Conservation (phyloP, 1,284 basidiomycete genomes). For the Fomitiporia mediterranea region DNA sequence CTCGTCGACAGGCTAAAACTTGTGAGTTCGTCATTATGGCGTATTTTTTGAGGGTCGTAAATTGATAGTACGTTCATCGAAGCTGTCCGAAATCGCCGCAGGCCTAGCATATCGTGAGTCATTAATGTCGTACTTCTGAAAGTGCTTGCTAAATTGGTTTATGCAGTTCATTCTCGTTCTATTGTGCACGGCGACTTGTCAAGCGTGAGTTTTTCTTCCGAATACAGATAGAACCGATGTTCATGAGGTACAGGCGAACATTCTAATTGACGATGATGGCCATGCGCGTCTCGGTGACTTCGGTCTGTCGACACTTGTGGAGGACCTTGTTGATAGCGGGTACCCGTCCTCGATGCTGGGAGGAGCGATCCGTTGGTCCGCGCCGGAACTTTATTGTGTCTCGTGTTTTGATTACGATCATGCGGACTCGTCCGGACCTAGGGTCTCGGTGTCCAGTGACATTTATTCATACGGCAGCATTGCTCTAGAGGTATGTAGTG, state of each 20-base stretch:
- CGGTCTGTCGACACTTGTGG: slow-evolving; percentile 34
- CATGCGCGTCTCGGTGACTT: slow-evolving; percentile 33
- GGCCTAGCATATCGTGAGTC: slow-evolving; percentile 13
- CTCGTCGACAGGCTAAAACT: slow-evolving; percentile 22
- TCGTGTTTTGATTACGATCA: slow-evolving; percentile 20
- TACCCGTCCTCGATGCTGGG: slow-evolving; percentile 31
- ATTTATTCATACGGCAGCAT: slow-evolving; percentile 30
- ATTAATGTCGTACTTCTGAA: not conserved
- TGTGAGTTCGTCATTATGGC: slow-evolving; percentile 18
- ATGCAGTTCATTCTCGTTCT: slow-evolving; percentile 15
- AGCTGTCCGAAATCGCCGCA: slow-evolving; percentile 12
- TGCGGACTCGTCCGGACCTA: slow-evolving; percentile 21
- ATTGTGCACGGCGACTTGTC: slow-evolving; percentile 18
- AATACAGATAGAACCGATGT: not conserved
- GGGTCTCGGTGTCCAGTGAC: slow-evolving; percentile 24
- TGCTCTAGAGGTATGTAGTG: slow-evolving; percentile 25
- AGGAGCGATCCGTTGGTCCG: slow-evolving; percentile 31
- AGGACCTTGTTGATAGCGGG: slow-evolving; percentile 30
- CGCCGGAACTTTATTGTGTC: slow-evolving; percentile 28
- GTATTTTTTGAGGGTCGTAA: not conserved
- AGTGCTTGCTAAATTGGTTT: not conserved
- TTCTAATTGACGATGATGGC: slow-evolving; percentile 30
- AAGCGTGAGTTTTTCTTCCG: slow-evolving; percentile 4
- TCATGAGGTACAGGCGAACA: slow-evolving; percentile 24
- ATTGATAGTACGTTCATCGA: not conserved